Evolutionary conservation across 345 rosid species (phyloP), one percentile per base, ranked within the genome.

Genomic region (Cochlearia excelsa): DNA sequence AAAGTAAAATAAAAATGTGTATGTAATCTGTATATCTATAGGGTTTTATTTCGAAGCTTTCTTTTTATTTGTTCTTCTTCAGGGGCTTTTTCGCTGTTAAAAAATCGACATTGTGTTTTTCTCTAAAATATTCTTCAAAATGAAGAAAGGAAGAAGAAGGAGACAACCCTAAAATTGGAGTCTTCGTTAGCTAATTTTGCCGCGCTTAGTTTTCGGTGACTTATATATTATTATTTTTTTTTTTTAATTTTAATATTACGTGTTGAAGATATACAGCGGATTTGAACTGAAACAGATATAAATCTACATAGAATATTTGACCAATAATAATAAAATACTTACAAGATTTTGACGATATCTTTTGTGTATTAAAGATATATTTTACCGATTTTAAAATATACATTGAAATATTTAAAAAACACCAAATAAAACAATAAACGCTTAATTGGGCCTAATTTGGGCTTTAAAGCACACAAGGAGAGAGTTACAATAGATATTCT

Each of bases 151-250:
- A 34, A 34, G 68, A 59, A 68, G 61, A 39, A 61, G 47, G 39
- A 54, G 46, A 61, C 23, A 54, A 28, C 3, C 46, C 66, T 47
- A 47, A 30, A 54, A 60, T 46, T 61, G 67, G 73, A 28, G 62
- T 40, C 31, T 6, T 43, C 39, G 37, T 61, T 31, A 52, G 46
- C 63, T 61, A 61, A 47, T 48, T 69, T 31, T 69, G 68, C 58
- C 68, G 39, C 52, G 68, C 74, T 49, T 40, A 55, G 49, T 34
- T 69, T 48, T 69, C 47, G 74, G 61, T 48, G 2, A 16, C 7
- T 54, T 4, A 52, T 61, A 61, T 46, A 63, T 69, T 61, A 41
- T 47, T 51, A 40, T 44, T 30, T 53, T 61, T 50, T 54, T 61
- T 37, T 37, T 6, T 3, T 37, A 8, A 4, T 8, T 42, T 3